Conservation (phyloP, 2,329 filamentous ascomycete genomes). For the Aspergillus latus region DNA sequence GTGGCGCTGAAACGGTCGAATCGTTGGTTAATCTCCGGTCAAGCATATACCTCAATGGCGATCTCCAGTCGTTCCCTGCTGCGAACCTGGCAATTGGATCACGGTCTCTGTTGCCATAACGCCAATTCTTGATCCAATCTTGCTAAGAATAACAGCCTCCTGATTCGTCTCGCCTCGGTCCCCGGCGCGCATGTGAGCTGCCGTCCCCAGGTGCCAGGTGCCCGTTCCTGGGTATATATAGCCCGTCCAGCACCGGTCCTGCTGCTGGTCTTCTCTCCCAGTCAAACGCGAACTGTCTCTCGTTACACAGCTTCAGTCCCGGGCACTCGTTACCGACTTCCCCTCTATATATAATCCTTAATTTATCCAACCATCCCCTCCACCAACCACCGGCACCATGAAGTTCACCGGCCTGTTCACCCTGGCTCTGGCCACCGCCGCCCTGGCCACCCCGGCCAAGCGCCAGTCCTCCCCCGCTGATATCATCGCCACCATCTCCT, state of each 20-base stretch:
- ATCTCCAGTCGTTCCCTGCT: neutral
- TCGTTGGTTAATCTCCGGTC: neutral
- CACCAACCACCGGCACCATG: slow-evolving; percentile 20
- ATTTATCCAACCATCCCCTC: neutral
- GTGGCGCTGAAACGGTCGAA: neutral
- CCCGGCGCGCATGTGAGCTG: slow-evolving; percentile 11
- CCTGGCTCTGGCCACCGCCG: slow-evolving; percentile 24
- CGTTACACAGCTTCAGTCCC: slow-evolving; percentile 17
- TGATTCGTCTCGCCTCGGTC: slow-evolving; percentile 14
- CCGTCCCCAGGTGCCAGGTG: neutral
- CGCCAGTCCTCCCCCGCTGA: slow-evolving; percentile 18
- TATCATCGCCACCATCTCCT: slow-evolving; percentile 24
- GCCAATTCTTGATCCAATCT: slow-evolving; percentile 4
- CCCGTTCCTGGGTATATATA: slow-evolving; percentile 5
- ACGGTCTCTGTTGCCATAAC: neutral
- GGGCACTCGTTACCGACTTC: slow-evolving; percentile 22
- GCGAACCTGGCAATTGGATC: slow-evolving; percentile 1
- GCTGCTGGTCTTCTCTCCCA: neutral
- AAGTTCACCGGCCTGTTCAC: slow-evolving; percentile 27
- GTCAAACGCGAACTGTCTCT: slow-evolving; percentile 19
- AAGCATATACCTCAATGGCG: neutral
- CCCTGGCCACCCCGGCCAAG: slow-evolving; percentile 26
- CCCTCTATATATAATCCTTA: slow-evolving; percentile 14
- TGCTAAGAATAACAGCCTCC: slow-evolving; percentile 11
- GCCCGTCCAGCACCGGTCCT: neutral